Percentiles rank a stretch among this genome's conserved stretches.
phyloP scores from a whole-genome alignment of 2,329 filamentous ascomycete genomes.

The Fusarium mexicanum region DNA sequence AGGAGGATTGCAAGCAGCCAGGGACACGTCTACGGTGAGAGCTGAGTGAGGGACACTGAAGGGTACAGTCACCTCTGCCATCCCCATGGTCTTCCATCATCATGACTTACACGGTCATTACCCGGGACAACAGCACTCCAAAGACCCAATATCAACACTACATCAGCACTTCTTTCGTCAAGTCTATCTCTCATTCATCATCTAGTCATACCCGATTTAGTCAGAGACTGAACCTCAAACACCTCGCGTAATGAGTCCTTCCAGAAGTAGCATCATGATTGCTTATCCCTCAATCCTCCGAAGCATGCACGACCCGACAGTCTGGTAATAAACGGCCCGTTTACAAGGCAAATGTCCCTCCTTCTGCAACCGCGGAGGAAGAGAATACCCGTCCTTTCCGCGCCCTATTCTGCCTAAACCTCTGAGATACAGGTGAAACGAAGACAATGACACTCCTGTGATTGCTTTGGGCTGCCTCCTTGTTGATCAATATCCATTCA shows the following conservation, averaged over 20 bases:
- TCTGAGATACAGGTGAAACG: constrained; percentile 20
- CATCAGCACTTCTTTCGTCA: neutral
- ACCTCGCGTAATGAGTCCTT: neutral
- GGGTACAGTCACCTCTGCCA: neutral
- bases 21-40: neutral
- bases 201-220: neutral
- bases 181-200: neutral
- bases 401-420: constrained; percentile 19
- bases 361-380: neutral
- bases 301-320: constrained; percentile 22
- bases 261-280: neutral
- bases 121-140: neutral
- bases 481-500: constrained; percentile 19
- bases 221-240: neutral
- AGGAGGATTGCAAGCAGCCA: neutral
- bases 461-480: neutral
- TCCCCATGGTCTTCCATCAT: neutral
- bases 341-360: constrained; percentile 1
- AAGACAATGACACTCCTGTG: neutral
- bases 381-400: constrained; percentile 5
- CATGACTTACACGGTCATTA: neutral
- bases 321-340: constrained; percentile 28
- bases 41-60: neutral
- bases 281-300: neutral
- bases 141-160: neutral